Percentiles rank a stretch among this genome's conserved stretches.
These are phyloP conservation scores for Rhizopus delemar DNA, from an alignment of 371 early-diverging fungal genomes.

Conservation along the genomic window DNA sequence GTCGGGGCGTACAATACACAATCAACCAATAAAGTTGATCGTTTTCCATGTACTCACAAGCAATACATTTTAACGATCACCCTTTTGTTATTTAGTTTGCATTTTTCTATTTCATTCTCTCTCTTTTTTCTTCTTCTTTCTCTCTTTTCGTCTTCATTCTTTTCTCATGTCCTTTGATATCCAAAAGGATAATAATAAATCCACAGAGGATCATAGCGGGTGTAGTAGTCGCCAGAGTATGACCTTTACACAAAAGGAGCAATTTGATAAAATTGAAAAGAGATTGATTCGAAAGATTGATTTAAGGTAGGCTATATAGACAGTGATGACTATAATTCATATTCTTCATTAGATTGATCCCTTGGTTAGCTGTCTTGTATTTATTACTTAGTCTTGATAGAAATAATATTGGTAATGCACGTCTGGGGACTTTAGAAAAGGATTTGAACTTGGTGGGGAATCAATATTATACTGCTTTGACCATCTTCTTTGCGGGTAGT, in stretches of 20 bases:
- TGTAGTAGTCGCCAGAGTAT: not conserved
- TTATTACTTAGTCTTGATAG: constrained; percentile 43
- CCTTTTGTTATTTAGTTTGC: not conserved
- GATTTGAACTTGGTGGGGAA: constrained; percentile 41
- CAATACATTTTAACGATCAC: not conserved
- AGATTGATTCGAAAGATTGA: constrained; percentile 20
- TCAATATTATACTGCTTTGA: constrained; percentile 45
- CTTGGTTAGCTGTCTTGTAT: constrained; percentile 43
- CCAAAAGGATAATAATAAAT: not conserved
- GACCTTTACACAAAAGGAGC: constrained; percentile 1
- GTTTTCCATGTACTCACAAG: not conserved
- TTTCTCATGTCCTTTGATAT: not conserved
- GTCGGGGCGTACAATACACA: not conserved
- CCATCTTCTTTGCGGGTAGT: constrained; percentile 46
- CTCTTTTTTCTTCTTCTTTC: not conserved
- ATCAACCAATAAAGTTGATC: not conserved
- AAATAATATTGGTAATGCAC: constrained; percentile 51
- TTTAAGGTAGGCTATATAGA: constrained; percentile 10
- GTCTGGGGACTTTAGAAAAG: constrained; percentile 38
- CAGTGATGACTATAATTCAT: not conserved
- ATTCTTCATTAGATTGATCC: constrained; percentile 31
- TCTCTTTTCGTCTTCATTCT: not conserved
- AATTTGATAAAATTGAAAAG: constrained; percentile 8
- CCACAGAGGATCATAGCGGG: not conserved
- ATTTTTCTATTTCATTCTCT: too few relatives aligned